Conservation (phyloP, 345 rosid genomes). For the Melaleuca alternifolia region DNA sequence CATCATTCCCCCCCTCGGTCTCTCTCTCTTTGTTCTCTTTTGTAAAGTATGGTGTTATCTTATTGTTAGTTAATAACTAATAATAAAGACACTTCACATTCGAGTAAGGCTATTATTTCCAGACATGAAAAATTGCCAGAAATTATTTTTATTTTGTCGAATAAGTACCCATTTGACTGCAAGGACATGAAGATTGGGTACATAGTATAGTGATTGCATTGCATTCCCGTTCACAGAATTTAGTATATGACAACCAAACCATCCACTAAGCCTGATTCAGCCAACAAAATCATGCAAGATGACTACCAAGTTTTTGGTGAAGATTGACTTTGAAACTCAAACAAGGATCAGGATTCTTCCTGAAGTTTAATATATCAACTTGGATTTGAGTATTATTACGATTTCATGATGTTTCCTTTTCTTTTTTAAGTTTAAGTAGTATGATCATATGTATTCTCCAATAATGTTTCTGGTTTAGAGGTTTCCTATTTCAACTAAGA, state of each 20-base stretch:
- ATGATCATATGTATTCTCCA: background rate
- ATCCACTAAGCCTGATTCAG: background rate
- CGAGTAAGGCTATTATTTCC: background rate
- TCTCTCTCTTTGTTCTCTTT: too few species aligned
- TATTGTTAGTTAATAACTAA: background rate
- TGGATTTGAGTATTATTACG: background rate
- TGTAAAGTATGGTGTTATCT: too few species aligned
- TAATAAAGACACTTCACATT: background rate
- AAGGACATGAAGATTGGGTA: background rate
- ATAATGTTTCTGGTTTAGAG: background rate
- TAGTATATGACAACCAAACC: background rate
- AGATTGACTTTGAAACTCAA: background rate
- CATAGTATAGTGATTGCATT: background rate
- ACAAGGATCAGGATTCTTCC: background rate
- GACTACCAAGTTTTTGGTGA: background rate
- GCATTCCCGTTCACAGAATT: background rate
- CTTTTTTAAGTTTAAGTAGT: background rate
- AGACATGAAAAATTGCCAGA: background rate
- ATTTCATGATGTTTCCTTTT: accelerated
- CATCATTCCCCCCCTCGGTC: too few species aligned
- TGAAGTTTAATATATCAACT: background rate
- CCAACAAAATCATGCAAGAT: background rate
- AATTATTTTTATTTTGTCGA: background rate
- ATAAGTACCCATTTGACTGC: background rate
- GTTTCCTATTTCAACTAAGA: background rate